Conservation (phyloP, 768 basidiomycete genomes). For the Lentinula lateritia region DNA sequence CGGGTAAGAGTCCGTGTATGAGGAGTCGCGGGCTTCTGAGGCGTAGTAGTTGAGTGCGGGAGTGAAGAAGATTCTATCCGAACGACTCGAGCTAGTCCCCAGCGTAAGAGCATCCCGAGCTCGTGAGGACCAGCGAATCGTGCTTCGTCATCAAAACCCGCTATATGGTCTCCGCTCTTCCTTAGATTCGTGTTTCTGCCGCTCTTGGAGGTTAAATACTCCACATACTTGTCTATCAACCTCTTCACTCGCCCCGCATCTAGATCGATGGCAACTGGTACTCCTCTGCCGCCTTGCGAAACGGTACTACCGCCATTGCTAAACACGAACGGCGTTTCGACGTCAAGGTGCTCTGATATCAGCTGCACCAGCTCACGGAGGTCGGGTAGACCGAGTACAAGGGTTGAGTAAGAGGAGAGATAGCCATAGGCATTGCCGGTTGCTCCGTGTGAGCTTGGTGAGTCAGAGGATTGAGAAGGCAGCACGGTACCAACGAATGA, state of each 20-base stretch:
- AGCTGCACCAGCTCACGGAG: background rate
- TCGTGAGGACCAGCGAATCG: conserved; percentile 82
- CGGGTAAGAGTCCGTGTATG: background rate
- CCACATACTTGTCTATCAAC: background rate
- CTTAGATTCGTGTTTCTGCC: no score
- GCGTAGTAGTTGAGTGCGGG: no score
- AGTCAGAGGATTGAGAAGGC: background rate
- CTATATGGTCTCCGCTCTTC: background rate
- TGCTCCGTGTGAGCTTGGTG: background rate
- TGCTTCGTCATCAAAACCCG: conserved; percentile 57
- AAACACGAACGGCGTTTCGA: conserved; percentile 1
- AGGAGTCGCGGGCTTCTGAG: background rate
- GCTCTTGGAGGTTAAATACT: background rate
- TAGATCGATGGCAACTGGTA: background rate
- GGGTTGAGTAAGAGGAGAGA: background rate
- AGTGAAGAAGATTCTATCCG: conserved; percentile 34
- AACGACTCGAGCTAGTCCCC: conserved; percentile 82
- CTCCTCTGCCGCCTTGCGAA: background rate
- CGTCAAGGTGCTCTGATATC: background rate
- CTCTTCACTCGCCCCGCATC: background rate
- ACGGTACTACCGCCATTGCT: background rate
- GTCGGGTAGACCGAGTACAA: background rate
- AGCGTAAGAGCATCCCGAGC: conserved; percentile 86
- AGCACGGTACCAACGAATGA: background rate
- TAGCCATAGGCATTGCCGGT: background rate